Percentiles rank a stretch among this genome's conserved stretches.
Conservation (phyloP, 2,329 filamentous ascomycete species). For the Pseudocercospora pini-densiflorae region DNA sequence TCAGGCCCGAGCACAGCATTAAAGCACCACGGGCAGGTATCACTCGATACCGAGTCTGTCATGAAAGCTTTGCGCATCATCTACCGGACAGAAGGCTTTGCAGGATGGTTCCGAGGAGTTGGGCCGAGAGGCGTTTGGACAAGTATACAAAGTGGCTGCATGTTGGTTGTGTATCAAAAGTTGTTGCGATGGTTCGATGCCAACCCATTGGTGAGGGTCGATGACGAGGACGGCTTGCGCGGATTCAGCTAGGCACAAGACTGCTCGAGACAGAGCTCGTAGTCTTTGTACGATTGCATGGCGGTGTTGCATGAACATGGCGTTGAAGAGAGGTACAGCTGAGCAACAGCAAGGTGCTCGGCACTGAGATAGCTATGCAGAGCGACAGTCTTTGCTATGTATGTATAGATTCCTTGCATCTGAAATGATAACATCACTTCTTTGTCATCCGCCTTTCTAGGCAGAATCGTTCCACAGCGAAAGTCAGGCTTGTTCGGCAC, state of each 20-base stretch:
- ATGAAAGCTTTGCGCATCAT: constrained; percentile 82
- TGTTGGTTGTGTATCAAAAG: constrained; percentile 94
- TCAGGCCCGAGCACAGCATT: constrained; percentile 86
- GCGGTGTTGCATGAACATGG: constrained; percentile 3
- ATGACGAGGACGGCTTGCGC: constrained; percentile 31
- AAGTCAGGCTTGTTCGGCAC: not conserved
- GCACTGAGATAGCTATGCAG: not conserved
- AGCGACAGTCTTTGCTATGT: not conserved
- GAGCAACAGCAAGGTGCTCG: constrained; percentile 3
- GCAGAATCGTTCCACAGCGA: not conserved
- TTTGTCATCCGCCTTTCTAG: not conserved
- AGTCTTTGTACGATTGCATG: constrained; percentile 9
- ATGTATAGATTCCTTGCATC: constrained; percentile 12
- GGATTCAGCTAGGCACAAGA: constrained; percentile 20
- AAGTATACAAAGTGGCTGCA: constrained; percentile 93
- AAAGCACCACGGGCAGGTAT: constrained; percentile 75
- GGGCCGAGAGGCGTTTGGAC: constrained; percentile 95
- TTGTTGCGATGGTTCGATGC: constrained; percentile 76
- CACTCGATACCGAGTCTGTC: constrained; percentile 87
- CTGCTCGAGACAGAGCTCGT: not conserved
- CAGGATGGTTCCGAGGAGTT: constrained; percentile 92
- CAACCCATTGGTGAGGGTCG: constrained; percentile 46
- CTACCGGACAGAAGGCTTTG: constrained; percentile 85
- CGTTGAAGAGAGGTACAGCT: not conserved
- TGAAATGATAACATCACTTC: constrained; percentile 2